These are phyloP conservation scores for Trematosphaeria pertusa DNA, from an alignment of 2,329 filamentous ascomycete species.

Conservation along the genomic window DNA sequence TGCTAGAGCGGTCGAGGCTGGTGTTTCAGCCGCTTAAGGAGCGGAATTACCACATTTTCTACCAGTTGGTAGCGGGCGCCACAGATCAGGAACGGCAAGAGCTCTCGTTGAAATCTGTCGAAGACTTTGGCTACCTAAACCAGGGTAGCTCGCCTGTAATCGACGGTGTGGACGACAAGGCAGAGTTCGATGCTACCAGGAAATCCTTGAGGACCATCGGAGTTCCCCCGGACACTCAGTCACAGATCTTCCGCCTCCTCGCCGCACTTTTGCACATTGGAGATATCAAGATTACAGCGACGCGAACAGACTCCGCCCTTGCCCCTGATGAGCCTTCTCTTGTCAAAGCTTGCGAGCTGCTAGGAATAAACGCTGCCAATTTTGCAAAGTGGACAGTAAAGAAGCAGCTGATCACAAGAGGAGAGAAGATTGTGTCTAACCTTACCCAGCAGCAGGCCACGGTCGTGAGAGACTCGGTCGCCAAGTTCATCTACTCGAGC, in stretches of 20 bases:
- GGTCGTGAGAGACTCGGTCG: constrained; percentile 95
- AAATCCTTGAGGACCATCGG: constrained; percentile 88
- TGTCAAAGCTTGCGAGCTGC: constrained; percentile 78
- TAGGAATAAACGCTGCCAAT: constrained; percentile 84
- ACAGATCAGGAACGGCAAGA: constrained; percentile 82
- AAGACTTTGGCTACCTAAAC: constrained; percentile 95
- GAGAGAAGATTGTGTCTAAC: constrained; percentile 97
- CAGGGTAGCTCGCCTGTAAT: constrained; percentile 91
- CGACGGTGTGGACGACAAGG: constrained; percentile 93
- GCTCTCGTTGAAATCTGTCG: constrained; percentile 78
- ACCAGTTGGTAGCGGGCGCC: constrained; percentile 94
- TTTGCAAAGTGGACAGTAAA: constrained; percentile 99
- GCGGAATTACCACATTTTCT: constrained; percentile 99
- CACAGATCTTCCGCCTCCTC: constrained; percentile 86
- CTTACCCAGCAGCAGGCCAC: constrained; percentile 90
- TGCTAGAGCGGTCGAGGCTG: constrained; percentile 91
- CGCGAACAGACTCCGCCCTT: constrained; percentile 85
- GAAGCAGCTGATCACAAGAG: constrained; percentile 95
- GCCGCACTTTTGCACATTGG: constrained; percentile 92
- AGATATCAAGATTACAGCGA: constrained; percentile 94
- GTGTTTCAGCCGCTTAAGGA: constrained; percentile 98
- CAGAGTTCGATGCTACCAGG: constrained; percentile 88
- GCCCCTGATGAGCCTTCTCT: constrained; percentile 82
- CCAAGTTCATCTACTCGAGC: constrained; percentile 98
- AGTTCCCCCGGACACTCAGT: constrained; percentile 75